A percentile compares a stretch with the other conserved stretches of the same genome.
These are phyloP conservation scores for Breviolum minutum DNA, from an alignment of 73 alveolate genomes.

Conservation along the genomic window DNA sequence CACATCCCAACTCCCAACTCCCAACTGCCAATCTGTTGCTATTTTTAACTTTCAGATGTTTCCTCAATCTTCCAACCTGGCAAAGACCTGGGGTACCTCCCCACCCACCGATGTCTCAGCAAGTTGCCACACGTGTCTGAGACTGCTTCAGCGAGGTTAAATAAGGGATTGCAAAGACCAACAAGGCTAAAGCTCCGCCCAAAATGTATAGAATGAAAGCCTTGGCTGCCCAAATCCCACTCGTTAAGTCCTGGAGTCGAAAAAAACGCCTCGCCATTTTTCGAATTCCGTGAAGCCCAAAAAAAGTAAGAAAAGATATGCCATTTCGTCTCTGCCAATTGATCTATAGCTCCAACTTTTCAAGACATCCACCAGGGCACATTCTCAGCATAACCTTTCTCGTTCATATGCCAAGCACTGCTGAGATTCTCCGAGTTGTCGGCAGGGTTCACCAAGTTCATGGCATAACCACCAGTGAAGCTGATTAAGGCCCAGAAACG, in stretches of 20 bases:
- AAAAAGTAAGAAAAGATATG: no score
- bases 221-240: not conserved
- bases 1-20: no score
- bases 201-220: constrained; percentile 6
- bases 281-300: no score
- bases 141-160: constrained; percentile 16
- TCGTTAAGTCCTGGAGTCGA: no score
- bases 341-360: no score
- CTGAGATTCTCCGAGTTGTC: not conserved
- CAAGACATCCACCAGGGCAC: not conserved
- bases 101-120: not conserved
- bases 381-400: constrained; percentile 68
- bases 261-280: no score
- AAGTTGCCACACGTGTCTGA: constrained; percentile 47
- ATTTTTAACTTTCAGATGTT: no score
- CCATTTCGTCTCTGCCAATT: no score
- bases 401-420: not conserved
- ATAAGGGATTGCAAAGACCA: constrained; percentile 37
- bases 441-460: constrained; percentile 64
- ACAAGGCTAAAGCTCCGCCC: not conserved
- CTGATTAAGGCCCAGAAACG: constrained; percentile 86
- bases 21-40: no score
- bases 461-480: constrained; percentile 75
- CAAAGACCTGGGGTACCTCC: no score
- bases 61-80: no score